phyloP scores from a whole-genome alignment of 176 grass and related monocot species.

The Rhipidocladum racemiflorum region DNA sequence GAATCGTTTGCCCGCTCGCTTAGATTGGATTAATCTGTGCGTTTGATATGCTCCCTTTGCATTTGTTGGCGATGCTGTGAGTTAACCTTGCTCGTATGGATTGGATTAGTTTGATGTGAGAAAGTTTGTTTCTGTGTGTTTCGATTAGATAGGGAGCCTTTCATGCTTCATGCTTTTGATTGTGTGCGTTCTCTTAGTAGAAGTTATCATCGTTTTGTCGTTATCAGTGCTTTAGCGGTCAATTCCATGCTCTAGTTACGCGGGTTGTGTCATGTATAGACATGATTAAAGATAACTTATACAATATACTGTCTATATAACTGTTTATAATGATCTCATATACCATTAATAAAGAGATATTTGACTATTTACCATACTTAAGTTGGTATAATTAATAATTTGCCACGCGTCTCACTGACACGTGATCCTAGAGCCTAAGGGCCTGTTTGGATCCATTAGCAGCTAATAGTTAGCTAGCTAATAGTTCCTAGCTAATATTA shows the following conservation, averaged over 20 bases:
- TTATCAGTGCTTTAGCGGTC: not conserved
- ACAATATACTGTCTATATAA: too few species aligned
- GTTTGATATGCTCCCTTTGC: not conserved
- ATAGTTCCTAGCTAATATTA: too few species aligned
- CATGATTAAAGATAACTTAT: too few species aligned
- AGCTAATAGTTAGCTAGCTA: too few species aligned
- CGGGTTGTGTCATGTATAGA: not conserved
- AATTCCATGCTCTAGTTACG: not conserved
- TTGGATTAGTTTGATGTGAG: slow-evolving; percentile 7
- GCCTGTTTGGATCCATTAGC: too few species aligned
- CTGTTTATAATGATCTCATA: too few species aligned
- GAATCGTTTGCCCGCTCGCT: slow-evolving; percentile 1
- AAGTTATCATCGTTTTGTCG: not conserved
- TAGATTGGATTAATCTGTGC: slow-evolving; percentile 11
- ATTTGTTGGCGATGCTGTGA: not conserved
- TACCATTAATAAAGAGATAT: too few species aligned
- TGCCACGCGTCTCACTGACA: too few species aligned
- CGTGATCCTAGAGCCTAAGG: too few species aligned
- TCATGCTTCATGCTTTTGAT: not conserved
- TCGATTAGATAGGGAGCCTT: not conserved
- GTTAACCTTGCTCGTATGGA: not conserved
- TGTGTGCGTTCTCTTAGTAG: not conserved
- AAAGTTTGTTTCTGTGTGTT: not conserved
- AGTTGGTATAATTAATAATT: too few species aligned
- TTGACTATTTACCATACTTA: too few species aligned